phyloP scores from a whole-genome alignment of 2,329 filamentous ascomycete species.

The Stachybotrys chlorohalonatus region DNA sequence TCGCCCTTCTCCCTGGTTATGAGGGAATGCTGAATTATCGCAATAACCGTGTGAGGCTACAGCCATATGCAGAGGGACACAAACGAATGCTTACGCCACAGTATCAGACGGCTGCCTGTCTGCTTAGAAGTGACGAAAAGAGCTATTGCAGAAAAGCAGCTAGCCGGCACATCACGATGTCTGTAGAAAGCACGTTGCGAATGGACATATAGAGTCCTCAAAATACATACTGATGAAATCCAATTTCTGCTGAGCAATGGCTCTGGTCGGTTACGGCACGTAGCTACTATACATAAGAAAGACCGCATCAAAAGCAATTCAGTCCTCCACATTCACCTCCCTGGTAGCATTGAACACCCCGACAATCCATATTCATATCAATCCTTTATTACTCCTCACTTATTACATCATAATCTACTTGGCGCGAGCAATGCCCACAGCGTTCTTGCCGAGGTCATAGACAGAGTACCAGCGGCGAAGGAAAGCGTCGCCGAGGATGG shows the following conservation, averaged over 20 bases:
- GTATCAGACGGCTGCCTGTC: too few species aligned
- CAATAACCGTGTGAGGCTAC: too few species aligned
- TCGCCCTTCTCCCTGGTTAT: too few species aligned
- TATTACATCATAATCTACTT: slow-evolving; percentile 37
- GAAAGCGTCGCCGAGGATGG: slow-evolving; percentile 86
- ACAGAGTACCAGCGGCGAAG: slow-evolving; percentile 87
- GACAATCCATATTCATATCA: not conserved
- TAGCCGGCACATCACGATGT: too few species aligned
- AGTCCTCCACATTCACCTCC: not conserved
- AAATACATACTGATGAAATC: slow-evolving; percentile 1
- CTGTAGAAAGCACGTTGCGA: too few species aligned
- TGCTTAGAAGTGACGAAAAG: too few species aligned
- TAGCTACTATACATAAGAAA: slow-evolving; percentile 7
- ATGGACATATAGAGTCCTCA: not conserved
- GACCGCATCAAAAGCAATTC: slow-evolving; percentile 3
- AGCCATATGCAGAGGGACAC: too few species aligned
- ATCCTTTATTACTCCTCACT: not conserved
- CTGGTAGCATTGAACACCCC: not conserved
- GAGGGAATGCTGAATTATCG: too few species aligned
- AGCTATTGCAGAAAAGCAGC: too few species aligned
- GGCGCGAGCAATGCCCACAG: slow-evolving; percentile 81
- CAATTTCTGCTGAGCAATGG: not conserved
- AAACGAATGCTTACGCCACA: too few species aligned
- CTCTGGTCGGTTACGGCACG: not conserved
- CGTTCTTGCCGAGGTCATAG: slow-evolving; percentile 85